Base-by-base conservation (phyloP, 257 asterid species). In the Paraleonurus japonicus region DNA sequence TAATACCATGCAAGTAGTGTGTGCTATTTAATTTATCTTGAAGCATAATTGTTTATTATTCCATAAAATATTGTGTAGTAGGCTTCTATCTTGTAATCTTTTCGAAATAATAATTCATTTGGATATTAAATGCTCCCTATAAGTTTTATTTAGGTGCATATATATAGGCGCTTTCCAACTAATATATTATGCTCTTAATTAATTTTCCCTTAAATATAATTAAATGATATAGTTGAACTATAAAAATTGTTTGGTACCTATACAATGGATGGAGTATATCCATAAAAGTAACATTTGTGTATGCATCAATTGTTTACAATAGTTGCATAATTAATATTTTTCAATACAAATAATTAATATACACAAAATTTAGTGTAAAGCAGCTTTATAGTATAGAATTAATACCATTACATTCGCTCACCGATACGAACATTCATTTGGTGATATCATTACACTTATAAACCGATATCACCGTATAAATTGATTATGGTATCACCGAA, bases 21-120 rank as follows among this genome's bases (percentile, higher is more conserved):
- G 48, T 51, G 17, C 59, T 51, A 19, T 6, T 7, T 17, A 51
- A 51, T 17, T 5, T 50, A 10, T 19, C 15, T 15, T 47, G 43
- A 23, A 50, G 10, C 32, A 27, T 15, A 19, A 0, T 51, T 1
- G 4, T 51, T 16, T 48, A n/a, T 50, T 50, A 50, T 16, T 50
- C 50, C 50, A 16, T 50, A 20, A 54, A 13, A 7, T 17, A 7
- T 20, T 11, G 30, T 23, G 32, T 55, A 10, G 8, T 55, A 55
- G 63, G 37, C 37, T 59, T 59, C 45, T 28, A 55, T 19, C 0
- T 4, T 45, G 1, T 63, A 4, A 32, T 33, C 5, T 22, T 24
- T 50, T 67, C 33, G 72, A 68, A 32, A 7, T 12, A 69, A 57
- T 27, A 26, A 30, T 61, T 6, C 47, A 19, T 72, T 43, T 43